Evolutionary conservation across 305 asterid species (phyloP).

Genomic region (Fraxinus greggii): DNA sequence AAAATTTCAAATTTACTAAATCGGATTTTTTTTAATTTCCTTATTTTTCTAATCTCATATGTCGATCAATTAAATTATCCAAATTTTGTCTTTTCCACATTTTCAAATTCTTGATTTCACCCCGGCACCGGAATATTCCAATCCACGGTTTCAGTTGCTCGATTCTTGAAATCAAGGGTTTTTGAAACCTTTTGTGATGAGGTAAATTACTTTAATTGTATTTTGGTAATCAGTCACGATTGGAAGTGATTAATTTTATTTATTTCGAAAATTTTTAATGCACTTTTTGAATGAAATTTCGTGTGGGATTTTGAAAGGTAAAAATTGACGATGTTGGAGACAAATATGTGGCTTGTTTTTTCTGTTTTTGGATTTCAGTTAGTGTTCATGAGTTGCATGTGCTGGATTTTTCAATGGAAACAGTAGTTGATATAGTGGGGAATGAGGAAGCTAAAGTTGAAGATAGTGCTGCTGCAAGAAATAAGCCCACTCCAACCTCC

Average conservation of each 20-base stretch:
- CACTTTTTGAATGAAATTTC: constrained; percentile 24
- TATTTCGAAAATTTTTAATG: not conserved
- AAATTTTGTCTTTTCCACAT: not conserved
- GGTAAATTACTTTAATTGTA: not conserved
- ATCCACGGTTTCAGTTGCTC: not conserved
- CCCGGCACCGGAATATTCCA: not conserved
- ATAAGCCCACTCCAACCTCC: constrained; percentile 19
- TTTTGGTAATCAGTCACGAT: not conserved
- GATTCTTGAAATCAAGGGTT: not conserved
- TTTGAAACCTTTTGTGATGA: not conserved
- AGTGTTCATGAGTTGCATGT: constrained; percentile 40
- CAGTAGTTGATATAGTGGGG: constrained; percentile 44
- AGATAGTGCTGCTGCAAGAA: constrained; percentile 25
- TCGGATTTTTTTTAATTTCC: not conserved
- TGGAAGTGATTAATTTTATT: constrained; percentile 7
- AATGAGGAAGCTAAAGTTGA: constrained; percentile 40
- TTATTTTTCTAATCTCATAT: not conserved
- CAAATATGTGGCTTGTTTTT: not conserved
- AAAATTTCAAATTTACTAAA: not conserved
- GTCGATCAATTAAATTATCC: not conserved
- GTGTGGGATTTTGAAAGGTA: constrained; percentile 11
- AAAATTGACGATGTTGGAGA: not conserved
- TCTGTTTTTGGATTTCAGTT: constrained; percentile 31
- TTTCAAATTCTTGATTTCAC: constrained; percentile 1
- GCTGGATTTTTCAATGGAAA: constrained; percentile 55